A percentile compares a stretch with the other conserved stretches of the same genome.
Evolutionary conservation across 2,329 filamentous ascomycete genomes (phyloP).

Genomic region (Colletotrichum sp.): DNA sequence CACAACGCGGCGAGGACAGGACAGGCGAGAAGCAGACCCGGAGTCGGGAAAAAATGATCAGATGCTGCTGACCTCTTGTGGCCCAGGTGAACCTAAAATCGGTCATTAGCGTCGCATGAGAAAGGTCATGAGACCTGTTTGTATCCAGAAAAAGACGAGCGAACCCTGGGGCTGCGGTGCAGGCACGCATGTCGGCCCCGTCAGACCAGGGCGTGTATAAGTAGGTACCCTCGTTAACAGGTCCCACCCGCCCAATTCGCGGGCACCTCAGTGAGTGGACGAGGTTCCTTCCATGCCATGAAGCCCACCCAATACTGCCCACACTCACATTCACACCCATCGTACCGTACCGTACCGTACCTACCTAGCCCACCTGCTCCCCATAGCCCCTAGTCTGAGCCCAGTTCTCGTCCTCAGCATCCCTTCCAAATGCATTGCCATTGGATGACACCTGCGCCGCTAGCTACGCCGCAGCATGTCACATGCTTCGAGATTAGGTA

Average conservation of each 20-base stretch:
- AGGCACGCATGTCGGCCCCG: background rate
- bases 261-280: background rate
- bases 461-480: background rate
- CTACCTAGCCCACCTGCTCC: background rate
- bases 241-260: background rate
- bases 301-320: background rate
- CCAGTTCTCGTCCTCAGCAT: background rate
- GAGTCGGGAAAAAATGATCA: conserved; percentile 8
- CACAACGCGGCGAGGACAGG: background rate
- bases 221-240: conserved; percentile 11
- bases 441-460: conserved; percentile 11
- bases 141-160: conserved; percentile 22
- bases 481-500: conserved; percentile 17
- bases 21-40: background rate
- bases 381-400: background rate
- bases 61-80: conserved; percentile 22
- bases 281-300: background rate
- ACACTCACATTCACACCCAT: background rate
- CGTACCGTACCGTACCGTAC: background rate
- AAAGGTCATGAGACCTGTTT: conserved; percentile 25
- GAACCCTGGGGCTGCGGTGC: conserved; percentile 14
- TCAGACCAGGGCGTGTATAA: background rate
- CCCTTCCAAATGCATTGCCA: background rate
- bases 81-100: conserved; percentile 24
- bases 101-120: conserved; percentile 22